Base-by-base conservation (phyloP, 495 filamentous ascomycete genomes). In the Talaromyces wortmannii region DNA sequence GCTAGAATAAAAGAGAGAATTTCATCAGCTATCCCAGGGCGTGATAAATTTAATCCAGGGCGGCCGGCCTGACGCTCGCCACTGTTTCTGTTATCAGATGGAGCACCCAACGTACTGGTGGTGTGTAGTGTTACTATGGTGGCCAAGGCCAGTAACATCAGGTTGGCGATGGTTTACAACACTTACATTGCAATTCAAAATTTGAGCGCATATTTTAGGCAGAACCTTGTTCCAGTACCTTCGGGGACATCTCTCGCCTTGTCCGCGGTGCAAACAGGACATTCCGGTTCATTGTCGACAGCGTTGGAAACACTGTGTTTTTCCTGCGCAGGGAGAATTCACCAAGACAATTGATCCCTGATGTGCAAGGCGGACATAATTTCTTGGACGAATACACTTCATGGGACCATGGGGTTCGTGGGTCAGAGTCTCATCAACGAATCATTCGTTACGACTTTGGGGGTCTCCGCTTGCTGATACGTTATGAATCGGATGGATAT, bases 341-440 rank as follows among this genome's bases (percentile, higher is more conserved):
- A 1, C 82, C 83, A 0, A 77, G 62, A 0, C 65, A 82, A 53
- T 52, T 62, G 3, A 83, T 88, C 31, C 59, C 64, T 3, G 72
- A 70, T 49, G 67, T 88, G 4, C 52, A 53, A 6, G 87, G 84
- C 61, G 85, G 85, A 7, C 82, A 87, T 62, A 76, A 79, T 1
- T 89, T 89, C 61, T 76, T 82, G 5, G 82, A 86, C 40, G 73
- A 67, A 32, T 85, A 86, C 59, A 89, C 86, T 2, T 80, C 77
- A 1, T 83, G 83, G 79, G 69, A 75, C 7, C 4, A 55, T 0
- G 71, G 68, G 10, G 71, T 80, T 30, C 67, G 66, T 47, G 72
- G 71, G 8, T 86, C 80, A 0, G 70, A 70, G 32, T 83, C 83
- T 0, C 85, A 88, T 54, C 84, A 89, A 55, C 74, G 86, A 0